Evolutionary conservation across 805 yeast species (phyloP).

Genomic region (Saccharomycopsis sp.): DNA sequence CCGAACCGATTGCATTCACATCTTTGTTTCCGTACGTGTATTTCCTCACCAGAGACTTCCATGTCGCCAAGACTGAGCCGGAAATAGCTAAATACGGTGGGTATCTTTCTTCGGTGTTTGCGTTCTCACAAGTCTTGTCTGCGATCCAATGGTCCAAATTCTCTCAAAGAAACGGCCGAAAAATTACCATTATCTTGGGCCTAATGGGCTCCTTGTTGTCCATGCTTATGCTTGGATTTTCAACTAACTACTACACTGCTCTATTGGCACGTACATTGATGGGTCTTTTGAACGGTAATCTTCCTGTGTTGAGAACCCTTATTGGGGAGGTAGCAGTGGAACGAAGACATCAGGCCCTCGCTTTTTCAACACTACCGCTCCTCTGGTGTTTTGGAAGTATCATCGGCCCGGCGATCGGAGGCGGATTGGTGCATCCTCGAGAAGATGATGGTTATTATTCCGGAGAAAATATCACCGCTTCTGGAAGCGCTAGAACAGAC

Average conservation of each 20-base stretch:
- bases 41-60: conserved; percentile 56
- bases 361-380: conserved; percentile 55
- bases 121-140: conserved; percentile 51
- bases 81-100: conserved; percentile 57
- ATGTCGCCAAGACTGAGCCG: conserved; percentile 42
- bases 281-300: conserved; percentile 59
- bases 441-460: conserved; percentile 24
- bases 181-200: conserved; percentile 46
- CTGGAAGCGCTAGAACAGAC: conserved; percentile 10
- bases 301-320: conserved; percentile 55
- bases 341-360: conserved; percentile 53
- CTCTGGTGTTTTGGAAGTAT: conserved; percentile 56
- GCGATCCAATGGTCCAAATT: conserved; percentile 56
- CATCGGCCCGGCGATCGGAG: conserved; percentile 56
- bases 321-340: conserved; percentile 55
- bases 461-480: neutral
- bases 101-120: conserved; percentile 54
- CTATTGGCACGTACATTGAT: conserved; percentile 44
- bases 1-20: conserved; percentile 60
- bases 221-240: conserved; percentile 46
- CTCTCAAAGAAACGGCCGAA: conserved; percentile 51
- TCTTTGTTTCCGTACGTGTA: conserved; percentile 58
- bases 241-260: conserved; percentile 46
- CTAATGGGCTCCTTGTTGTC: conserved; percentile 45
- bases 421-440: conserved; percentile 43